Percentiles rank a stretch among this genome's conserved stretches.
Evolutionary conservation across 108 stramenopile genomes (phyloP).

Genomic region (Skeletonema costatum): DNA sequence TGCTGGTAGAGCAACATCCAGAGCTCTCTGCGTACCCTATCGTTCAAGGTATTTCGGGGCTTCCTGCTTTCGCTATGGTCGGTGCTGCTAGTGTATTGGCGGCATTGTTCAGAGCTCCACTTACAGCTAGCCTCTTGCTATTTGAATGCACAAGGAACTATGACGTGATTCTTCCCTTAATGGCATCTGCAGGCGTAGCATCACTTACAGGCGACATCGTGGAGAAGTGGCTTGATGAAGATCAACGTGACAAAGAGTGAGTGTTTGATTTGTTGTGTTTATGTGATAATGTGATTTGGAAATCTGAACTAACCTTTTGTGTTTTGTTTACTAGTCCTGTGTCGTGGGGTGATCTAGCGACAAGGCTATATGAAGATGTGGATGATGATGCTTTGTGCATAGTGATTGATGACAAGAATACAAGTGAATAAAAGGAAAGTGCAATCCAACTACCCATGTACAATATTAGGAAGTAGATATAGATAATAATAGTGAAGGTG

Average conservation of each 20-base stretch:
- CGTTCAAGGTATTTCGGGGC: conserved; percentile 53
- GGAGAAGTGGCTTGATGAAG: conserved; percentile 51
- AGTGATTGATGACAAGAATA: neutral
- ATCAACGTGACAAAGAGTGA: conserved; percentile 39
- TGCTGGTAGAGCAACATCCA: conserved; percentile 26
- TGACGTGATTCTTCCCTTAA: conserved; percentile 84
- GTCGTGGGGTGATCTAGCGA: conserved; percentile 46
- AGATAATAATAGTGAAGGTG: neutral
- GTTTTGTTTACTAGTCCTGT: conserved; percentile 13
- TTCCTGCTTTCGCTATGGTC: conserved; percentile 93
- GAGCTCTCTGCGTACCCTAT: conserved; percentile 24
- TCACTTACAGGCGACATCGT: conserved; percentile 43
- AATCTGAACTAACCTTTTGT: neutral
- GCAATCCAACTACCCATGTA: neutral
- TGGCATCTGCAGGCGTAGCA: conserved; percentile 78
- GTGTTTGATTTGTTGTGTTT: neutral
- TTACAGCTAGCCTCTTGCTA: conserved; percentile 82
- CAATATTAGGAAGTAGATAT: neutral
- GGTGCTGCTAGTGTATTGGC: conserved; percentile 88
- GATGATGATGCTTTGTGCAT: conserved; percentile 22
- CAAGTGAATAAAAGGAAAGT: neutral
- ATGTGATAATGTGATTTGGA: neutral
- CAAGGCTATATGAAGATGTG: conserved; percentile 20
- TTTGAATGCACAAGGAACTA: conserved; percentile 94
- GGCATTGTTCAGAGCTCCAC: conserved; percentile 88